Evolutionary conservation across 306 rosid species (phyloP), one percentile per base, ranked within the genome.

Genomic region (Cicer yamashitae): DNA sequence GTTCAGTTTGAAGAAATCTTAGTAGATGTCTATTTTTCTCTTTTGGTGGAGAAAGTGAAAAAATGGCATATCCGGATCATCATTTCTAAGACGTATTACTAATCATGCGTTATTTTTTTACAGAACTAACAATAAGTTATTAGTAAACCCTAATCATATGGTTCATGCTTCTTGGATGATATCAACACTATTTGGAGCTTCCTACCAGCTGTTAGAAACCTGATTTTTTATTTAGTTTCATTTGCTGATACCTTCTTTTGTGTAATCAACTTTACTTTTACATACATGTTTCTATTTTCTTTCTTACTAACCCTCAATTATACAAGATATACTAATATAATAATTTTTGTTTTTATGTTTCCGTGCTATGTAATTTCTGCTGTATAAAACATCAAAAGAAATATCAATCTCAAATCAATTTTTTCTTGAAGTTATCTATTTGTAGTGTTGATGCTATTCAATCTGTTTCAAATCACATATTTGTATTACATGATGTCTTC

Each of bases 401-500:
- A 11, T 64, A 50, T 15, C 74, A 43, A 54, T 41, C 54, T n/a
- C 37, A 8, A 17, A 10, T 10, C 11, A 58, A 25, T 10, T 10
- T 46, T 13, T 13, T 43, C 56, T 79, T 63, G 43, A n/a, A 43
- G 45, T 39, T 48, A 17, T 62, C 67, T 51, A 34, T 7, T 20
- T 46, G 39, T 46, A 50, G 15, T 58, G 30, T 67, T 74, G 30
- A 41, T 79, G 52, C 40, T n/a, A 25, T 80, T 60, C 51, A 12
- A 25, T 30, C 3, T 44, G 14, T 54, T 76, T 60, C 7, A 56
- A 44, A 17, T 39, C n/a, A 22, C 6, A 18, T 56, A 2, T 70
- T 41, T 6, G 38, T 34, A 14, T 18, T 65, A 38, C 51, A 39
- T 11, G 15, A 20, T 53, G 46, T 53, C 15, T 75, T 67, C 18